Percentiles rank a stretch among this genome's conserved stretches.
phyloP scores from a whole-genome alignment of 2,329 filamentous ascomycete species.

The Didymella keratinophila region DNA sequence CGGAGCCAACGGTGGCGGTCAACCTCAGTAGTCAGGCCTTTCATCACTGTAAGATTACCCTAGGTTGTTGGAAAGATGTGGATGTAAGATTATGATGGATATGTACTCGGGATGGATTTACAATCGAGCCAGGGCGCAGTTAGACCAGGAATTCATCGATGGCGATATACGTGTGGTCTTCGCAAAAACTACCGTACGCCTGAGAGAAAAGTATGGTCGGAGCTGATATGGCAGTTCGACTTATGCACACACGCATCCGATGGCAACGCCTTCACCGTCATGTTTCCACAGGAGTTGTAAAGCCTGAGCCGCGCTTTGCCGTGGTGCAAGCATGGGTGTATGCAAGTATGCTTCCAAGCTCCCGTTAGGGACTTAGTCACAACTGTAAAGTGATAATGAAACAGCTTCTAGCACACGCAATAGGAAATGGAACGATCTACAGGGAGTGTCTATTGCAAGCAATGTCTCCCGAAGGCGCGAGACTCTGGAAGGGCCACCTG shows the following conservation, averaged over 20 bases:
- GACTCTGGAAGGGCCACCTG: slow-evolving; percentile 5
- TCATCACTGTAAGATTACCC: not conserved
- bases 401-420: slow-evolving; percentile 3
- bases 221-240: slow-evolving; percentile 5
- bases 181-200: not conserved
- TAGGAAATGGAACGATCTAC: not conserved
- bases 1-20: slow-evolving; percentile 29
- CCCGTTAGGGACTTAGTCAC: slow-evolving; percentile 6
- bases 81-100: slow-evolving; percentile 17
- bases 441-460: not conserved
- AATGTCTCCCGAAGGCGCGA: slow-evolving; percentile 2
- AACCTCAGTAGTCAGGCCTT: slow-evolving; percentile 7
- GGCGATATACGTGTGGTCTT: not conserved
- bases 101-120: not conserved
- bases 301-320: slow-evolving; percentile 2
- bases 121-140: slow-evolving; percentile 1
- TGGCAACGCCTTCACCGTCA: slow-evolving; percentile 4
- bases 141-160: slow-evolving; percentile 4
- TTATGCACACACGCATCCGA: not conserved
- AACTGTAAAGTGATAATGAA: not conserved
- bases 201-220: not conserved
- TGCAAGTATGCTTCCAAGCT: not conserved
- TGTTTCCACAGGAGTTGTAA: not conserved
- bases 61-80: slow-evolving; percentile 4
- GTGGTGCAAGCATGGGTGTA: not conserved